Base-by-base conservation (phyloP, 2,329 filamentous ascomycete genomes). In the Exophiala sp. region DNA sequence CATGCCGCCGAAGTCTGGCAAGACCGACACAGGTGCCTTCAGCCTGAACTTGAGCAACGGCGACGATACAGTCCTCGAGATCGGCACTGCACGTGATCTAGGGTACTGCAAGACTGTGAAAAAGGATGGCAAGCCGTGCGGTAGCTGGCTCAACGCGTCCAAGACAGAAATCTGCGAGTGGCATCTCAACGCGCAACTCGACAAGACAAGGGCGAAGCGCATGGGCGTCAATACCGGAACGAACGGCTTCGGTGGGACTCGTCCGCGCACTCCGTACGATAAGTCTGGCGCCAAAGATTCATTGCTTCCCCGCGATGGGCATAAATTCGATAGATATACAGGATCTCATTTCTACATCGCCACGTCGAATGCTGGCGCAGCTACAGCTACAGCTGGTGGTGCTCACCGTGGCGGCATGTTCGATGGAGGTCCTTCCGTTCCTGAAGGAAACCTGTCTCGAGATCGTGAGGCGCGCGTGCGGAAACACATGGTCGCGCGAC, bases 141-240 rank as follows among this genome's bases (percentile, higher is more conserved):
- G 81, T 33, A 75, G 82, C 24, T 99, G 94, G 94, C 79, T 99
- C 55, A 92, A 99, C 69, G 84, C 82, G 61, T 84, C 90, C 49
- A 89, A 91, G 64, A 96, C 91, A 0, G 86, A 95, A 63, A 89
- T 88, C 68, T 99, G 94, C 72, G 91, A 96, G 61, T 99, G 87
- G 63, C 94, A 99, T 70, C 84, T 95, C 62, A 91, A 95, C 63
- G 76, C 89, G 21, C 86, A 89, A 21, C 75, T 97, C 2, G 81
- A 85, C 50, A 91, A 89, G 66, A 81, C 83, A 66, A 78, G 82
- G 29, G 76, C 82, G 9, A 76, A 79, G 1, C 80, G 91, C 34
- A 85, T 91, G 76, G 91, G 95, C 65, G 79, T 96, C 57, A 95
- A 91, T 66, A 81, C 78, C 10, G 86, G 85, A 70, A 80, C 79